Base-by-base conservation (phyloP, 2,329 filamentous ascomycete genomes). In the Shiraia sp. region DNA sequence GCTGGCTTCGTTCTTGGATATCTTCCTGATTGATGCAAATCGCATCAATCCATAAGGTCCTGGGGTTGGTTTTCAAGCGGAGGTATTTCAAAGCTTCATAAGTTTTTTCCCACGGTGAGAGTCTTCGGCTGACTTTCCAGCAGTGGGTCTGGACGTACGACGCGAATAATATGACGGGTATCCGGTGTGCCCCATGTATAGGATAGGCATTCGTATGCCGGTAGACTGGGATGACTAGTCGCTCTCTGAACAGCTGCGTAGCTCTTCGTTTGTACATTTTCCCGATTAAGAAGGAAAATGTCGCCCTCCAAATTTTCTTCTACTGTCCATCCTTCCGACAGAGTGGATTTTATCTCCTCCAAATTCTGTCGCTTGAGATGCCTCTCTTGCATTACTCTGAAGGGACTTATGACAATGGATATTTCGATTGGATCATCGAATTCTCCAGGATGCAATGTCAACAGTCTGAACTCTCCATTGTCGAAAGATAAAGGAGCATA, bases 11-110 rank as follows among this genome's bases (percentile, higher is more conserved):
- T 29, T 51, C 47, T 2, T 2, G 2, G 1, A 17, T 6, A 27
- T 50, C 47, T 2, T 22, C 14, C 19, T 50, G 34, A n/a, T 43
- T 43, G 12, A 44, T 44, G 14, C 28, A 39, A 19, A 39, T 36
- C 12, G 41, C 41, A 17, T 50, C 47, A 4, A 50, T 26, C 47
- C 47, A 50, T 19, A 47, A 16, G 4, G 24, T 31, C n/a, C 37
- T 12, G 14, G 43, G 12, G 6, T 6, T n/a, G 25, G 23, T 13
- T 28, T 3, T 3, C 4, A 28, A 16, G 7, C 43, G 43, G 10
- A 46, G 13, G 24, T 42, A 17, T 9, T 30, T 28, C 13, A 46
- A 22, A 6, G 43, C 43, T 6, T 29, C 25, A 13, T 3, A 43
- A 30, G 15, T 43, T 43, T 6, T 13, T 10, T 15, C 29, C n/a